Conservation (phyloP, 495 filamentous ascomycete genomes). For the Thermothielavioides terrestris region DNA sequence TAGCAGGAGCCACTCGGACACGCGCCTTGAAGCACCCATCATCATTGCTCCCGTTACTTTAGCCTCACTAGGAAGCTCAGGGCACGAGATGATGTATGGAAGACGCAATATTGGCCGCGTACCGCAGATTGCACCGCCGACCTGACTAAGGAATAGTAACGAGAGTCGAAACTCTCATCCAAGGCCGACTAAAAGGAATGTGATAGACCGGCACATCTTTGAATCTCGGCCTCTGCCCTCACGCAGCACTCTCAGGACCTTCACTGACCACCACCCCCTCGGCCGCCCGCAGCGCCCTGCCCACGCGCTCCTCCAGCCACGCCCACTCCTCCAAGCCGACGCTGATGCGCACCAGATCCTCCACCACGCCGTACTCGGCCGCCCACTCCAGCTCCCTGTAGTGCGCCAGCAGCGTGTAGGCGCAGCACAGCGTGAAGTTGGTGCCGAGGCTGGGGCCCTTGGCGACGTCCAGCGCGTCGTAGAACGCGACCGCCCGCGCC, state of each 20-base stretch:
- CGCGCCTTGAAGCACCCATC: too few relatives aligned
- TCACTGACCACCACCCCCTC: neutral
- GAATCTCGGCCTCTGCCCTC: neutral
- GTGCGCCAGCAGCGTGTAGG: slow-evolving; percentile 23
- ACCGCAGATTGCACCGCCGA: too few relatives aligned
- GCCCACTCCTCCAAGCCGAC: slow-evolving; percentile 20
- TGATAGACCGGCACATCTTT: too few relatives aligned
- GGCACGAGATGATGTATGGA: too few relatives aligned
- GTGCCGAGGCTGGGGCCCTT: slow-evolving; percentile 27
- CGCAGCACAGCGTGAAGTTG: slow-evolving; percentile 24
- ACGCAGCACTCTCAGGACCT: neutral
- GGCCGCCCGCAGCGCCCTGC: slow-evolving; percentile 8
- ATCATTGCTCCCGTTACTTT: too few relatives aligned
- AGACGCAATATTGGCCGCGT: too few relatives aligned
- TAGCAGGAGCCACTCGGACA: too few relatives aligned
- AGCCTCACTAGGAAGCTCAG: too few relatives aligned
- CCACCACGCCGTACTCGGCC: slow-evolving; percentile 20
- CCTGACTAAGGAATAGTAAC: too few relatives aligned
- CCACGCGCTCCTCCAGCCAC: slow-evolving; percentile 16
- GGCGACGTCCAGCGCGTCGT: slow-evolving; percentile 17
- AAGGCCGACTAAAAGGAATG: too few relatives aligned
- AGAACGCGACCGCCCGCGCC: slow-evolving; percentile 13
- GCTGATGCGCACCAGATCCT: slow-evolving; percentile 25
- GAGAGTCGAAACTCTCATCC: too few relatives aligned
- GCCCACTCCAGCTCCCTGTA: slow-evolving; percentile 21